Percentiles rank a stretch among this genome's conserved stretches.
phyloP scores from a whole-genome alignment of 192 early-diverging fungal genomes.

The Backusella tarrabulga region DNA sequence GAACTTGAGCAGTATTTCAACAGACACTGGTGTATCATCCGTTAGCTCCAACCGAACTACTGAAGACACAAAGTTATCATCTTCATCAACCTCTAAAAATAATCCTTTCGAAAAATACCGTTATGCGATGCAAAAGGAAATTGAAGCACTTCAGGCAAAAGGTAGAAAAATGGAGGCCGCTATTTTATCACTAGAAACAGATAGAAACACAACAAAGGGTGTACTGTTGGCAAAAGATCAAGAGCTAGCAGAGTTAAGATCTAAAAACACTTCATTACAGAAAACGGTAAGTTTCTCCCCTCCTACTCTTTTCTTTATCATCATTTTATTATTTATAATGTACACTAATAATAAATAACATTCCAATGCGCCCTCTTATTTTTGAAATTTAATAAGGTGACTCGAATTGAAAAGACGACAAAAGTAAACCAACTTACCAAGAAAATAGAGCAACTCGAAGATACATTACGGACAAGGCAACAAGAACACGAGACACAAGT shows the following conservation, averaged over 20 bases:
- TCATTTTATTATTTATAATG: background rate
- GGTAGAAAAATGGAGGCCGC: conserved; percentile 16
- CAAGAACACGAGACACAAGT: background rate
- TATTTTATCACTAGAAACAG: conserved; percentile 6
- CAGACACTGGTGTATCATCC: conserved; percentile 7
- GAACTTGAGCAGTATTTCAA: conserved; percentile 13
- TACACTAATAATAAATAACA: background rate
- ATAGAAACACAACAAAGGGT: conserved; percentile 9
- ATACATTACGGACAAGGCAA: background rate
- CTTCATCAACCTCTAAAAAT: background rate
- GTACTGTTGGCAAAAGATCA: conserved; percentile 7
- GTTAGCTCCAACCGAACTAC: conserved; percentile 14
- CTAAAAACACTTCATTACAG: conserved; percentile 12
- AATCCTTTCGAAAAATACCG: conserved; percentile 21
- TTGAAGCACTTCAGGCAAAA: conserved; percentile 20
- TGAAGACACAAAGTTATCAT: background rate
- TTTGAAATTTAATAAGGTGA: conserved; percentile 2
- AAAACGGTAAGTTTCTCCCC: conserved; percentile 16
- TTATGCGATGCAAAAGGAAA: conserved; percentile 25
- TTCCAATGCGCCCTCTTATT: background rate
- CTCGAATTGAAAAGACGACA: conserved; percentile 17
- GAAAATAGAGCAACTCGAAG: conserved; percentile 16
- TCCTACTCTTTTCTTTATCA: too few relatives aligned
- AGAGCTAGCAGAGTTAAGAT: conserved; percentile 17
- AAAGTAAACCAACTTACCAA: conserved; percentile 14